Conservation (phyloP, 768 basidiomycete species). For the Botryobasidium botryosum region DNA sequence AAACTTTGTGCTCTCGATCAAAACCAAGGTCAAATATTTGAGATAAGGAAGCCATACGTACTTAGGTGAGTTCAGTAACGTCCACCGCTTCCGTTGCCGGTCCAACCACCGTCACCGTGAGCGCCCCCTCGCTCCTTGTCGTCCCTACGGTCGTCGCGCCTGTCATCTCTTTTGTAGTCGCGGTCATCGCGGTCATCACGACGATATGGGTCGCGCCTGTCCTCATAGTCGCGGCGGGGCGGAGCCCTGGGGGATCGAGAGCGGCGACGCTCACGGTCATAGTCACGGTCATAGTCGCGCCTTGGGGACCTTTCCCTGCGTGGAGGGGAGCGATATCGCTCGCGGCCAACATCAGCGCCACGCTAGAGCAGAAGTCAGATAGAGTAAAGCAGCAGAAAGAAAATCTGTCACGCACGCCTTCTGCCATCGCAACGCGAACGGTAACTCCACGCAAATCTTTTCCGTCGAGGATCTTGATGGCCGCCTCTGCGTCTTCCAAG, state of each 20-base stretch:
- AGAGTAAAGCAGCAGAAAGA: conserved; percentile 12
- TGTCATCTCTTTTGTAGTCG: conserved; percentile 50
- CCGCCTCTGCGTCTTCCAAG: conserved; percentile 81
- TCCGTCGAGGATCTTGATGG: conserved; percentile 73
- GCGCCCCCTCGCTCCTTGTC: conserved; percentile 20
- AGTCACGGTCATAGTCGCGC: conserved; percentile 45
- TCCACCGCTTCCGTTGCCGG: no score
- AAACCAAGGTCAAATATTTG: no score
- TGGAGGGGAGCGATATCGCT: conserved; percentile 62
- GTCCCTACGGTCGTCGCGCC: conserved; percentile 66
- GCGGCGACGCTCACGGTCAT: conserved; percentile 5
- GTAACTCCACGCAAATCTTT: conserved; percentile 74
- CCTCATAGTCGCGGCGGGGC: conserved; percentile 5
- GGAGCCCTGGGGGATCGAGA: conserved; percentile 2
- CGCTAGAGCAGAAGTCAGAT: conserved; percentile 23
- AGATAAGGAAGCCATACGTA: no score
- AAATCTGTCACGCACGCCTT: conserved; percentile 19
- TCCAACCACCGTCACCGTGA: conserved; percentile 1
- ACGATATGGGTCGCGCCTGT: conserved; percentile 8
- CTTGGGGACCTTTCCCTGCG: conserved; percentile 49
- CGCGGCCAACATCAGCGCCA: conserved; percentile 33
- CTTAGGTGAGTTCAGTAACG: no score
- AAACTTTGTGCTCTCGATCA: no score
- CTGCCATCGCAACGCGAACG: conserved; percentile 53
- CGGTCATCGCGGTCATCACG: conserved; percentile 72